Percentiles rank a stretch among this genome's conserved stretches.
phyloP scores from a whole-genome alignment of 2,329 filamentous ascomycete genomes.

The Colletotrichum lini region DNA sequence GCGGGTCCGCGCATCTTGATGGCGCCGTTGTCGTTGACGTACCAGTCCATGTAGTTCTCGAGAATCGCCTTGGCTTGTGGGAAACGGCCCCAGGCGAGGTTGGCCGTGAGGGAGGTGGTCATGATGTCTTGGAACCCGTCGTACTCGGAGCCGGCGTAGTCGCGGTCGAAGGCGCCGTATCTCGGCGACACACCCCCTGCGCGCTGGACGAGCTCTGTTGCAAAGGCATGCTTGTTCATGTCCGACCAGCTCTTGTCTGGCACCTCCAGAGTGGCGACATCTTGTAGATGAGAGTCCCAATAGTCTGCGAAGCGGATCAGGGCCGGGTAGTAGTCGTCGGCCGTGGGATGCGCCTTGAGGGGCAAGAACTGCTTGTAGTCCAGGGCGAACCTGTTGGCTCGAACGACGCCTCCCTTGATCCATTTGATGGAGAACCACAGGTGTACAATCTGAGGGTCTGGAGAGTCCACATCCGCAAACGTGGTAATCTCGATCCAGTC shows the following conservation, averaged over 20 bases:
- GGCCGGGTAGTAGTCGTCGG: conserved; percentile 24
- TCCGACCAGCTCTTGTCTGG: conserved; percentile 6
- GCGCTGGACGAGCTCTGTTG: conserved; percentile 17
- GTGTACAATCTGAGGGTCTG: conserved; percentile 17
- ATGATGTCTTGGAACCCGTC: conserved; percentile 14
- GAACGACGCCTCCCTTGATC: conserved; percentile 17
- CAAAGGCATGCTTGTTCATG: conserved; percentile 27
- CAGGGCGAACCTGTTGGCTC: conserved; percentile 9
- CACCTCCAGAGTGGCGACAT: not conserved
- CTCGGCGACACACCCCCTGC: conserved; percentile 15
- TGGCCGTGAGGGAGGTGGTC: no score
- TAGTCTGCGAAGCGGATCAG: conserved; percentile 25
- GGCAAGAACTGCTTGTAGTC: conserved; percentile 23
- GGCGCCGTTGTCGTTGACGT: no score
- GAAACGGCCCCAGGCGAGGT: no score
- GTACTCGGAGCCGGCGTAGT: conserved; percentile 20
- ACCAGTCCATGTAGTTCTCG: no score
- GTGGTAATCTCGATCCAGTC: conserved; percentile 22
- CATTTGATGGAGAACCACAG: conserved; percentile 16
- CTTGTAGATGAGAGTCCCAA: conserved; percentile 9
- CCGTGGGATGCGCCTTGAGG: conserved; percentile 17
- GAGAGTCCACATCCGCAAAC: conserved; percentile 28
- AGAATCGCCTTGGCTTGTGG: no score
- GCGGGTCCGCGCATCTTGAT: no score
- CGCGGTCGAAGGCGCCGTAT: conserved; percentile 26